Conservation (phyloP, 1,284 basidiomycete species). For the Cerioporus squamosus region DNA sequence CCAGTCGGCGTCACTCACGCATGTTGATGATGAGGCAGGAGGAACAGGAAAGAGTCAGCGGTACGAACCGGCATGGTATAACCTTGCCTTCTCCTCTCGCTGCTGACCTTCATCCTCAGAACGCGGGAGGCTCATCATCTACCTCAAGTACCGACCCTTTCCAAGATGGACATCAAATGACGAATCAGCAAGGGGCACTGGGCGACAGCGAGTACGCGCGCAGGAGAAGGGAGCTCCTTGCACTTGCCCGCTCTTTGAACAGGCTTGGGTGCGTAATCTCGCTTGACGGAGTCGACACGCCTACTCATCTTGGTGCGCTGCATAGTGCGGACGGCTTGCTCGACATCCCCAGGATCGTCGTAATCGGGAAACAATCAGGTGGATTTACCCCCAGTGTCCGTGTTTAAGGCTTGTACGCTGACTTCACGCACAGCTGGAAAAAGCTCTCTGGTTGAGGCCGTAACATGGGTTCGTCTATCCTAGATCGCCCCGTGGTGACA, state of each 20-base stretch:
- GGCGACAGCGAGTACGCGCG: constrained; percentile 45
- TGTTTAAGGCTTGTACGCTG: no score
- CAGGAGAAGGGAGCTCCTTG: constrained; percentile 49
- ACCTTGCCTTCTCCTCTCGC: no score
- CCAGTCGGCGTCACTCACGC: no score
- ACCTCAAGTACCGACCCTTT: no score
- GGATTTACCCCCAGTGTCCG: constrained; percentile 17
- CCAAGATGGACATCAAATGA: background rate
- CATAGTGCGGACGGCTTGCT: constrained; percentile 21
- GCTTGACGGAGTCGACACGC: background rate
- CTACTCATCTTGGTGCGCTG: background rate
- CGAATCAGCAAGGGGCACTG: background rate
- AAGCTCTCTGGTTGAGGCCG: constrained; percentile 50
- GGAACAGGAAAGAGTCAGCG: no score
- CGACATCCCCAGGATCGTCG: constrained; percentile 28
- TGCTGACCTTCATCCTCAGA: no score
- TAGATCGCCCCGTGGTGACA: background rate
- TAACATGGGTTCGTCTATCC: constrained; percentile 50
- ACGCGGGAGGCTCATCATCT: no score
- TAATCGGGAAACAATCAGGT: constrained; percentile 38
- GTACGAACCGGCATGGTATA: no score
- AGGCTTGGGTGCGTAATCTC: constrained; percentile 44
- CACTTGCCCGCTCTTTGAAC: constrained; percentile 46
- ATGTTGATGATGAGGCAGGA: no score
- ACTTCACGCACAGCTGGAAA: constrained; percentile 43